Evolutionary conservation across 306 rosid genomes (phyloP).

Genomic region (Erythrophleum fordii): DNA sequence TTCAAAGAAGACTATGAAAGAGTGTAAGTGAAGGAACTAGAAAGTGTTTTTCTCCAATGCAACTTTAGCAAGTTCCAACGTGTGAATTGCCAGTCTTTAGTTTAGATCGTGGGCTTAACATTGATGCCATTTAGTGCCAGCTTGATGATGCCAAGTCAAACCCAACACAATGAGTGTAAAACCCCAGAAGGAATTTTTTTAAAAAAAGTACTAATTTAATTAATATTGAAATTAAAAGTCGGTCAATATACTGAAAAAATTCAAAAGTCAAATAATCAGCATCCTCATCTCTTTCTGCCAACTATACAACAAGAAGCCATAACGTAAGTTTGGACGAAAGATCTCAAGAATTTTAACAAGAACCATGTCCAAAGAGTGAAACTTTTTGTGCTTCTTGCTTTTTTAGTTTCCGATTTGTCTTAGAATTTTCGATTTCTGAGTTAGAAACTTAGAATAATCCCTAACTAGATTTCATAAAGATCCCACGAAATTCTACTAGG

Average conservation of each 20-base stretch:
- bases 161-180: slow-evolving; percentile 18
- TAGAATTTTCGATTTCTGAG: not conserved
- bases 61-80: slow-evolving; percentile 56
- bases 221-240: slow-evolving; percentile 17
- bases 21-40: slow-evolving; percentile 68
- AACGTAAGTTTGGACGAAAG: slow-evolving; percentile 29
- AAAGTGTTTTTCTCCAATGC: slow-evolving; percentile 67
- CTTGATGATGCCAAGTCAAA: slow-evolving; percentile 43
- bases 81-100: slow-evolving; percentile 38
- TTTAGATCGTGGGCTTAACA: not conserved
- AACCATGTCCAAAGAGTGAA: not conserved
- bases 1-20: slow-evolving; percentile 32
- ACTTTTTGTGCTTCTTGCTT: not conserved
- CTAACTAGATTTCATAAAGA: not conserved
- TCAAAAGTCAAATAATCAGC: slow-evolving; percentile 38
- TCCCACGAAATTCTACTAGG: slow-evolving; percentile 26
- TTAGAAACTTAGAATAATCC: not conserved
- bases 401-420: not conserved
- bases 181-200: not conserved
- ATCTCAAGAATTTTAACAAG: not conserved
- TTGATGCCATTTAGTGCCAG: slow-evolving; percentile 44
- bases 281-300: slow-evolving; percentile 30
- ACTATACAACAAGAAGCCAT: slow-evolving; percentile 39
- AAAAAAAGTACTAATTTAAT: slow-evolving; percentile 8
- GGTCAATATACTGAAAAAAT: slow-evolving; percentile 32